phyloP scores from a whole-genome alignment of 1,284 basidiomycete species.

The Ganoderma lucidum region DNA sequence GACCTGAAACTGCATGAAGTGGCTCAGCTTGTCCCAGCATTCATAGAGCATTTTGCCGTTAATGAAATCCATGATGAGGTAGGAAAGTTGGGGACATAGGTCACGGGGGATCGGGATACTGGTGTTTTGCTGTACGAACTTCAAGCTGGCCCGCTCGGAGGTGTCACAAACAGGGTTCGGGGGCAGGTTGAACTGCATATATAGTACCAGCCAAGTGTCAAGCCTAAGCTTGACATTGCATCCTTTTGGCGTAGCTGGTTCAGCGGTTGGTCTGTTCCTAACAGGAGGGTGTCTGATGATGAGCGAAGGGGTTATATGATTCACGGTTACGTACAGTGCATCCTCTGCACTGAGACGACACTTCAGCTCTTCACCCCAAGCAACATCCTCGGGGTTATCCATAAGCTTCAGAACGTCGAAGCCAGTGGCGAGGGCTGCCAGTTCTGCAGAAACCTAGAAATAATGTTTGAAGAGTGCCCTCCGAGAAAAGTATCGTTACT shows the following conservation, averaged over 20 bases:
- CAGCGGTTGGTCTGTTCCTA: no score
- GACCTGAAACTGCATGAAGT: conserved; percentile 35
- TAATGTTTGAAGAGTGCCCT: no score
- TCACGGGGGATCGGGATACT: conserved; percentile 37
- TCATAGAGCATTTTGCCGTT: conserved; percentile 34
- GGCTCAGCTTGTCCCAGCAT: conserved; percentile 33
- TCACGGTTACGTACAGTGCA: background rate
- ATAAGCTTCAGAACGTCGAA: conserved; percentile 6
- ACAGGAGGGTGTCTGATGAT: no score
- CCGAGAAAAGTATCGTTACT: background rate
- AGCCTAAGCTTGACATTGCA: no score
- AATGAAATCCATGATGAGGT: conserved; percentile 36
- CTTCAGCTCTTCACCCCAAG: conserved; percentile 15
- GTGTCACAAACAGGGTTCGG: no score
- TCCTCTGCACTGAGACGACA: conserved; percentile 8
- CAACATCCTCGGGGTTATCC: background rate
- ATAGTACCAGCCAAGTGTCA: no score
- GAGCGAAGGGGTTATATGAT: conserved; percentile 16
- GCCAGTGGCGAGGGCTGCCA: background rate
- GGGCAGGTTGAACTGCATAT: no score
- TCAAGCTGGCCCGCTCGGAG: conserved; percentile 35
- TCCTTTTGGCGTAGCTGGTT: no score
- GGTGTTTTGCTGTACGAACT: conserved; percentile 33
- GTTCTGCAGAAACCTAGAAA: background rate
- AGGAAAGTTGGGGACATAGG: conserved; percentile 15